Base-by-base conservation (phyloP, 1,284 basidiomycete species). In the Fomitopsis pinicola region DNA sequence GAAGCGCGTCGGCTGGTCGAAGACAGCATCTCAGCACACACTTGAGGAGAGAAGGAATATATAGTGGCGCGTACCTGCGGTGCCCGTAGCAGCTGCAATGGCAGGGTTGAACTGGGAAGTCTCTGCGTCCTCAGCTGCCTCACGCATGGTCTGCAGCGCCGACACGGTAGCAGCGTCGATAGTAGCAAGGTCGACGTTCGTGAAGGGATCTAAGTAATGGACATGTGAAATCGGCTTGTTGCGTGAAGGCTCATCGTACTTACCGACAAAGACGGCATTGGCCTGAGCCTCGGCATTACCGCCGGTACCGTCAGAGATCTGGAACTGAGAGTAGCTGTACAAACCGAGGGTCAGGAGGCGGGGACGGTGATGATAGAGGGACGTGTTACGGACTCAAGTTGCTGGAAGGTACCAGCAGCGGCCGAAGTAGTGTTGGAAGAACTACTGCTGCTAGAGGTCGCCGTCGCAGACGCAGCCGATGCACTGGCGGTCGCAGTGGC, bases 101-200 rank as follows among this genome's bases (percentile, higher is more conserved):
- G 71, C 69, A 9, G 78, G 77, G 70, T 82, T 74, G 68, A 82
- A 82, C 7, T 71, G 60, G 17, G 71, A 72, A 1, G 77, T 80
- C 70, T 82, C 80, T 1, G 80, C 80, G 38, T 61, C 60, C 67
- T 82, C 80, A n/a, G 77, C 76, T 2, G 76, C 75, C 64, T 76
- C 66, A 52, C 79, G 76, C 80, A 82, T 81, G 10, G 73, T 77
- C 63, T 79, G 65, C 10, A 82, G 67, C 50, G 76, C 76, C 8
- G 69, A 61, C 52, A 73, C 62, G 30, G 66, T 69, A 17, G 58
- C 64, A 15, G 54, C 57, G 42, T 71, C 67, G 45, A 76, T 69
- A 0, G 73, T 73, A 14, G 73, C 61, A 45, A 78, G 73, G 62
- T 82, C 79, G 14, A 73, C 70, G 35, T 68, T 71, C 2, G 59